Percentiles rank a stretch among this genome's conserved stretches.
Evolutionary conservation across 495 filamentous ascomycete genomes (phyloP).

Genomic region (Neurospora sp.): DNA sequence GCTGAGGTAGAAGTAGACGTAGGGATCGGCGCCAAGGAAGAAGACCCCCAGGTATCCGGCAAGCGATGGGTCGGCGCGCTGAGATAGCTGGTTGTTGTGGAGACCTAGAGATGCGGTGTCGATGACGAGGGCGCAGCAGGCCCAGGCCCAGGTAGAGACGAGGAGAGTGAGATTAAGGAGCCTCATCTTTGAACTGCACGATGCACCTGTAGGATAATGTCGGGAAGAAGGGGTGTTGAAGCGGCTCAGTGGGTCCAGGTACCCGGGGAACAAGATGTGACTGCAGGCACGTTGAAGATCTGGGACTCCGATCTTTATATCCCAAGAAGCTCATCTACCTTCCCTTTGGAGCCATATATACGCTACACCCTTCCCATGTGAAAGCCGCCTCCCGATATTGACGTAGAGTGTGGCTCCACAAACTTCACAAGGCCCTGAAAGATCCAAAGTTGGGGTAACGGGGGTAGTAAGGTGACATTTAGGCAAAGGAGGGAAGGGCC

Average conservation of each 20-base stretch:
- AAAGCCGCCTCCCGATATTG: neutral
- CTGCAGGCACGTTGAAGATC: neutral
- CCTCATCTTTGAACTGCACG: neutral
- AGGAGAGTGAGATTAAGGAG: neutral
- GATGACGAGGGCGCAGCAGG: neutral
- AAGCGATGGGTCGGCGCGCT: constrained; percentile 29
- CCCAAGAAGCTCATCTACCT: neutral
- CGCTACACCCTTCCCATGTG: neutral
- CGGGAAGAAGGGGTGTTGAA: neutral
- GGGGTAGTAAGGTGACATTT: neutral
- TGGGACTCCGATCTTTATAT: neutral
- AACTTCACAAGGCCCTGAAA: neutral
- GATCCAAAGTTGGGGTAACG: neutral
- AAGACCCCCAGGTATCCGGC: constrained; percentile 42
- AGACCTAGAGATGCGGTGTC: neutral
- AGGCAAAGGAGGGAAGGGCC: neutral
- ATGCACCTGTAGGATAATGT: neutral
- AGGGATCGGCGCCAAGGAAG: constrained; percentile 43
- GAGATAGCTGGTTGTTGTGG: constrained; percentile 6
- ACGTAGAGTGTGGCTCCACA: neutral
- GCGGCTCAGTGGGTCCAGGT: neutral
- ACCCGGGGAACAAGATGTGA: neutral
- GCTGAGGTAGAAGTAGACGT: constrained; percentile 44
- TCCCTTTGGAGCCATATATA: neutral
- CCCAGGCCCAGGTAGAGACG: neutral